phyloP scores from a whole-genome alignment of 257 asterid genomes.

The Paraleonurus japonicus region DNA sequence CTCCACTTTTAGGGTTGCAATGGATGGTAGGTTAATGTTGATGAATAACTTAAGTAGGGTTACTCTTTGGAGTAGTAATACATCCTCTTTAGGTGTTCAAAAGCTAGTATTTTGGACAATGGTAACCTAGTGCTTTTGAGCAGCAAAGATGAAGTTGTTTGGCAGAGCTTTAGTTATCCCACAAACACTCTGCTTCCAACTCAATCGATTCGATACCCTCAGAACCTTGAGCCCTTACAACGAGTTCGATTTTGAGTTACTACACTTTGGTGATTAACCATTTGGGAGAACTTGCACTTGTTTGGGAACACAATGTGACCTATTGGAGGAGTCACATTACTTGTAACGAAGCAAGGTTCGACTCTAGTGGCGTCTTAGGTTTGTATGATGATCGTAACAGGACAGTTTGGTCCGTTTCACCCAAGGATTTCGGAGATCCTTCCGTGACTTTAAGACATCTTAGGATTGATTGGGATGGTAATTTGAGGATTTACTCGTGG shows the following conservation, averaged over 20 bases:
- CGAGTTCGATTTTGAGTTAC: constrained; percentile 48
- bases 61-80: constrained; percentile 57
- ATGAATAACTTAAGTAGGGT: constrained; percentile 44
- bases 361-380: constrained; percentile 47
- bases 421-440: constrained; percentile 52
- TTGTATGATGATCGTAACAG: constrained; percentile 35
- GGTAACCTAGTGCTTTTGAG: constrained; percentile 60
- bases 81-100: constrained; percentile 52
- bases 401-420: constrained; percentile 54
- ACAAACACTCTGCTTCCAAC: constrained; percentile 60
- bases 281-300: constrained; percentile 49
- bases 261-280: constrained; percentile 45
- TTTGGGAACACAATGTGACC: constrained; percentile 75
- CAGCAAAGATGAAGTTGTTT: constrained; percentile 40
- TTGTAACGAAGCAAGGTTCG: constrained; percentile 49
- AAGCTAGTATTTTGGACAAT: constrained; percentile 55
- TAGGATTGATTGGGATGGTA: constrained; percentile 60
- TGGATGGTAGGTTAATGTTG: constrained; percentile 57
- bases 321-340: constrained; percentile 56
- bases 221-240: constrained; percentile 56
- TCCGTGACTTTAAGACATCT: constrained; percentile 53
- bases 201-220: constrained; percentile 53
- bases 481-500: constrained; percentile 71
- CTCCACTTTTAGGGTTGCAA: constrained; percentile 50
- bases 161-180: constrained; percentile 65